phyloP scores from a whole-genome alignment of 768 basidiomycete species.

The Mycena galericulata region DNA sequence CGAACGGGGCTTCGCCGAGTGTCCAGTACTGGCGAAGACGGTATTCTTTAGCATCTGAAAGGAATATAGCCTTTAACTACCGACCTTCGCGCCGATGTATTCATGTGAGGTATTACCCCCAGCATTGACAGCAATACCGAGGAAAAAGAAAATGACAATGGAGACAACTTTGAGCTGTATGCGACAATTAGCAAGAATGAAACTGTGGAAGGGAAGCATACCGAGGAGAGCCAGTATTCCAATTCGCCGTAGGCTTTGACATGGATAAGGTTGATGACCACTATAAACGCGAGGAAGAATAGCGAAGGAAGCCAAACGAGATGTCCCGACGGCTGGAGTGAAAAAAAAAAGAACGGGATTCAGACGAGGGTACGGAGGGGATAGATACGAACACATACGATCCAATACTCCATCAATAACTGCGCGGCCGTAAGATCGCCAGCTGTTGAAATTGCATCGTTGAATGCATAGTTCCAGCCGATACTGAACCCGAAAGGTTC shows the following conservation, averaged over 20 bases:
- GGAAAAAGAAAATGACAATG: constrained; percentile 82
- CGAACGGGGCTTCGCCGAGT: constrained; percentile 87
- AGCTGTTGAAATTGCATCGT: constrained; percentile 87
- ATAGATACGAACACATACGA: neutral
- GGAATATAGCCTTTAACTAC: constrained; percentile 47
- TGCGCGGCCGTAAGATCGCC: constrained; percentile 90
- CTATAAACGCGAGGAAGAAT: constrained; percentile 79
- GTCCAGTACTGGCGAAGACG: constrained; percentile 75
- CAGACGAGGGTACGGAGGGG: neutral
- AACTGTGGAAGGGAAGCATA: constrained; percentile 40
- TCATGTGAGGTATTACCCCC: constrained; percentile 68
- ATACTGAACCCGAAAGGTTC: constrained; percentile 44
- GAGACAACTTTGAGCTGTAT: constrained; percentile 86
- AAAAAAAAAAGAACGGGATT: constrained; percentile 6
- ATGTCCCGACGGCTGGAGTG: constrained; percentile 48
- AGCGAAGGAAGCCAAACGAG: constrained; percentile 59
- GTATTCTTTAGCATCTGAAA: neutral
- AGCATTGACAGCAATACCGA: constrained; percentile 83
- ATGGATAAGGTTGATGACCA: constrained; percentile 75
- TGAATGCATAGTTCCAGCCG: constrained; percentile 90
- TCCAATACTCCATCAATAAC: constrained; percentile 81
- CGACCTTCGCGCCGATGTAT: constrained; percentile 59
- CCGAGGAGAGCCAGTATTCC: constrained; percentile 55
- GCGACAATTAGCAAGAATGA: constrained; percentile 74
- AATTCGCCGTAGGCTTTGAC: constrained; percentile 84